These are phyloP conservation scores for Hypoxylon sp. DNA, from an alignment of 2,329 filamentous ascomycete species.

Conservation along the genomic window DNA sequence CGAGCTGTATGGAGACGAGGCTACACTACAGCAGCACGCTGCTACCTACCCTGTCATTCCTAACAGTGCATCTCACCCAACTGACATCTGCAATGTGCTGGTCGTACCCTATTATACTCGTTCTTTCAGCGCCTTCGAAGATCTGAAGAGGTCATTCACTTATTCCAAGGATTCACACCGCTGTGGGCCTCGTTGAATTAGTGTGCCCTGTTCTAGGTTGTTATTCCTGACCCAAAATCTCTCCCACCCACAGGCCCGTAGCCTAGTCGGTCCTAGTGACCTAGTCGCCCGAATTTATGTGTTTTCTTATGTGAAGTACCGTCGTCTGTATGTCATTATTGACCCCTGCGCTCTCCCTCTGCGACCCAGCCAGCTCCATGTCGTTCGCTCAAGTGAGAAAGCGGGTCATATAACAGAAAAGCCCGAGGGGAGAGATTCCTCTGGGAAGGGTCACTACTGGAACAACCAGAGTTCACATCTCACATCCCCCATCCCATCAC, in stretches of 20 bases:
- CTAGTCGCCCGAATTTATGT: slow-evolving; percentile 40
- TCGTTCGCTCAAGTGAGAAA: slow-evolving; percentile 47
- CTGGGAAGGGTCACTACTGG: slow-evolving; percentile 44
- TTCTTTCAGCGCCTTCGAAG: slow-evolving; percentile 15
- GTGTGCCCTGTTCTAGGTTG: slow-evolving; percentile 36
- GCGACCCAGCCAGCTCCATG: slow-evolving; percentile 48
- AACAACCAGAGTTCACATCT: slow-evolving; percentile 49
- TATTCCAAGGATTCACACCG: slow-evolving; percentile 33
- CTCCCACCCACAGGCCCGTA: slow-evolving; percentile 40
- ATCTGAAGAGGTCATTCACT: slow-evolving; percentile 17
- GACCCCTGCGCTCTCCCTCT: slow-evolving; percentile 46
- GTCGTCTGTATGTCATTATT: slow-evolving; percentile 41
- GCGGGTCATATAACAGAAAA: slow-evolving; percentile 51
- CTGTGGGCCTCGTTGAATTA: slow-evolving; percentile 41
- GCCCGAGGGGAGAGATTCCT: slow-evolving; percentile 45
- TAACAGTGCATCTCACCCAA: slow-evolving; percentile 16
- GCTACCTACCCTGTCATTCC: slow-evolving; percentile 28
- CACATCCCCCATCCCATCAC: slow-evolving; percentile 48
- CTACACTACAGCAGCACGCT: slow-evolving; percentile 30
- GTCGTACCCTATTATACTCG: slow-evolving; percentile 10
- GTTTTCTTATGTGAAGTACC: slow-evolving; percentile 34
- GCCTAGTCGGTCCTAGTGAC: slow-evolving; percentile 48
- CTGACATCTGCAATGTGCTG: slow-evolving; percentile 17
- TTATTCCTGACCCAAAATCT: slow-evolving; percentile 31
- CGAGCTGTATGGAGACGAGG: slow-evolving; percentile 34